A percentile compares a stretch with the other conserved stretches of the same genome.
phyloP scores from a whole-genome alignment of 768 basidiomycete species.

The Crassisporium funariophilum region DNA sequence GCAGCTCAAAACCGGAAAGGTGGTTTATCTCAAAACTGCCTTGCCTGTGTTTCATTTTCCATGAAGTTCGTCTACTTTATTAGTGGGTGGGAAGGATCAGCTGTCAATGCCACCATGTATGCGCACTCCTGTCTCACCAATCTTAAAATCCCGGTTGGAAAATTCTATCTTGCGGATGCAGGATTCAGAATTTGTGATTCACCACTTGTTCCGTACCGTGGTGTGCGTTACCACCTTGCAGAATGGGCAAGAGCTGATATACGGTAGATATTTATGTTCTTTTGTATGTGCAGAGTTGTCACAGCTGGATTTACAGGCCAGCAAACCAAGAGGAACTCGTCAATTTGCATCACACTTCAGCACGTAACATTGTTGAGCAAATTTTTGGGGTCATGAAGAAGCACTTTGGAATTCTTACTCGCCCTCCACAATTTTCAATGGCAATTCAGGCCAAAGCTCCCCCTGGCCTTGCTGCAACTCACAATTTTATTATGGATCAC shows the following conservation, averaged over 20 bases:
- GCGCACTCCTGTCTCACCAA: constrained; percentile 25
- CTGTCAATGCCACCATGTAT: constrained; percentile 36
- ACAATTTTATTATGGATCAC: constrained; percentile 23
- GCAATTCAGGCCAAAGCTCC: constrained; percentile 18
- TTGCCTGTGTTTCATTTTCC: too few species aligned
- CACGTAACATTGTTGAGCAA: constrained; percentile 38
- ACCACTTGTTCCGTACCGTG: constrained; percentile 39
- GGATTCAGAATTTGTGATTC: constrained; percentile 34
- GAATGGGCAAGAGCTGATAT: constrained; percentile 32
- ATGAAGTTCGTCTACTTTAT: constrained; percentile 39
- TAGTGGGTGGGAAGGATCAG: constrained; percentile 43
- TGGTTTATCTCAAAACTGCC: constrained; percentile 38
- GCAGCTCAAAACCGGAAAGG: constrained; percentile 28
- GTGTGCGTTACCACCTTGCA: constrained; percentile 37
- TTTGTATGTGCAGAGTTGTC: constrained; percentile 6
- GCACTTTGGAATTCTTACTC: constrained; percentile 20
- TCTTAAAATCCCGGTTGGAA: constrained; percentile 32
- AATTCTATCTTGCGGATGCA: constrained; percentile 31
- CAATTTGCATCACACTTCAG: constrained; percentile 42
- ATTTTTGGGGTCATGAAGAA: constrained; percentile 42
- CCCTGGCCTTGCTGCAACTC: too few species aligned
- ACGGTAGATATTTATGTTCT: constrained; percentile 11
- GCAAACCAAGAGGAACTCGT: constrained; percentile 39
- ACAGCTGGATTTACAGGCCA: constrained; percentile 29
- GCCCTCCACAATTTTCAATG: constrained; percentile 18